Evolutionary conservation across 768 basidiomycete genomes (phyloP).

Genomic region (Exidia glandulosa): DNA sequence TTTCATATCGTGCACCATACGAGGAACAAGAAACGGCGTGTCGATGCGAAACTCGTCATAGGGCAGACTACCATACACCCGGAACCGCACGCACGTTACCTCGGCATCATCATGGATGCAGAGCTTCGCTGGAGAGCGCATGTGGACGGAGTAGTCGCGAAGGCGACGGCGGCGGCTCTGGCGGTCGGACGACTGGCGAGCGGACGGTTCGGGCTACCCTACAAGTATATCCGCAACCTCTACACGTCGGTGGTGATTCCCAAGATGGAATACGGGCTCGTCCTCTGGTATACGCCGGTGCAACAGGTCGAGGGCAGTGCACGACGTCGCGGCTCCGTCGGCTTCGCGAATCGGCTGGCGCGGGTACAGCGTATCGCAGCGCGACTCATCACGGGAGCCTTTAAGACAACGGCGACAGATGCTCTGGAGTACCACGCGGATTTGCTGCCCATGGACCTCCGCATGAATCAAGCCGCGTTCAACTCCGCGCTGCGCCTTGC

Average conservation of each 20-base stretch:
- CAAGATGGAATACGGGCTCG: neutral
- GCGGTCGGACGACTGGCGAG: neutral
- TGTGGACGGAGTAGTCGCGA: neutral
- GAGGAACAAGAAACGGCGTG: neutral
- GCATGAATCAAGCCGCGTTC: neutral
- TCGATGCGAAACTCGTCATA: neutral
- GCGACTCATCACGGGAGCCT: neutral
- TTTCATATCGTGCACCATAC: neutral
- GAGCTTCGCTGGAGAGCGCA: slow-evolving; percentile 1
- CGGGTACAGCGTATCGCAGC: too few relatives aligned
- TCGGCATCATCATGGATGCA: neutral
- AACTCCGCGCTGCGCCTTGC: neutral
- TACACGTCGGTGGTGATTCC: neutral
- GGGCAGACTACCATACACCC: neutral
- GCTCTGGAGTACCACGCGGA: too few relatives aligned
- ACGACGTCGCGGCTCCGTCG: too few relatives aligned
- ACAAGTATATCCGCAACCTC: neutral
- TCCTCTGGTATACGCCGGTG: neutral
- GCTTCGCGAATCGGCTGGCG: neutral
- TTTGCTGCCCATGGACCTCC: neutral
- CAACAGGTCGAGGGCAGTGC: neutral
- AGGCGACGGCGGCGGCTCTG: neutral
- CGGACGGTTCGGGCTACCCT: neutral
- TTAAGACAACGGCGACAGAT: neutral
- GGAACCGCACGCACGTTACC: neutral